A percentile compares a stretch with the other conserved stretches of the same genome.
Evolutionary conservation across 2,329 filamentous ascomycete genomes (phyloP).

Genomic region (Ceratocystis albifundus): DNA sequence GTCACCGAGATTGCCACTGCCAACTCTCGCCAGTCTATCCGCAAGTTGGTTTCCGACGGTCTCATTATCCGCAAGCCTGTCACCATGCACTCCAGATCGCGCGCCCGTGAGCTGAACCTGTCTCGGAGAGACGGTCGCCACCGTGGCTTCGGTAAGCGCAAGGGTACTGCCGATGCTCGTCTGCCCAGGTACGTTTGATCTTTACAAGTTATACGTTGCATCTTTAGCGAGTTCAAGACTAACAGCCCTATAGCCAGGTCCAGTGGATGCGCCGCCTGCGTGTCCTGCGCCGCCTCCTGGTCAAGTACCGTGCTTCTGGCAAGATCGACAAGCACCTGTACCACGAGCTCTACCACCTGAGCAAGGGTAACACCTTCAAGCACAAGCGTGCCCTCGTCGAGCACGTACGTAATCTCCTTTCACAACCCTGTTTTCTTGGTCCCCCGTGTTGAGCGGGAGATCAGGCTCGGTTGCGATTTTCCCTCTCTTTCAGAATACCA

Average conservation of each 20-base stretch:
- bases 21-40: conserved; percentile 99
- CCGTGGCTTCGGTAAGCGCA: conserved; percentile 99
- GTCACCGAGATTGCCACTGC: conserved; percentile 98
- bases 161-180: conserved; percentile 99
- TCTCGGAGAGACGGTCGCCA: conserved; percentile 92
- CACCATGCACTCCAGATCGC: conserved; percentile 97
- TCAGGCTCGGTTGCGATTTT: neutral
- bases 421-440: neutral
- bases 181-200: conserved; percentile 73
- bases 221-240: neutral
- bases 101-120: conserved; percentile 88
- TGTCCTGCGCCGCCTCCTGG: conserved; percentile 95
- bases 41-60: conserved; percentile 99
- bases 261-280: conserved; percentile 99
- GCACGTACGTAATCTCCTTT: conserved; percentile 64
- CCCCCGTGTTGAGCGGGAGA: neutral
- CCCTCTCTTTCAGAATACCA: conserved; percentile 1
- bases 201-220: neutral
- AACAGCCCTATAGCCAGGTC: conserved; percentile 57
- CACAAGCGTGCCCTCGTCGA: conserved; percentile 99
- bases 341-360: conserved; percentile 99
- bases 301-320: conserved; percentile 98
- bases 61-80: conserved; percentile 99
- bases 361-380: conserved; percentile 99
- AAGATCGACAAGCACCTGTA: conserved; percentile 99